Base-by-base conservation (phyloP, 2,329 filamentous ascomycete genomes). In the Lasiodiplodia theobromae region DNA sequence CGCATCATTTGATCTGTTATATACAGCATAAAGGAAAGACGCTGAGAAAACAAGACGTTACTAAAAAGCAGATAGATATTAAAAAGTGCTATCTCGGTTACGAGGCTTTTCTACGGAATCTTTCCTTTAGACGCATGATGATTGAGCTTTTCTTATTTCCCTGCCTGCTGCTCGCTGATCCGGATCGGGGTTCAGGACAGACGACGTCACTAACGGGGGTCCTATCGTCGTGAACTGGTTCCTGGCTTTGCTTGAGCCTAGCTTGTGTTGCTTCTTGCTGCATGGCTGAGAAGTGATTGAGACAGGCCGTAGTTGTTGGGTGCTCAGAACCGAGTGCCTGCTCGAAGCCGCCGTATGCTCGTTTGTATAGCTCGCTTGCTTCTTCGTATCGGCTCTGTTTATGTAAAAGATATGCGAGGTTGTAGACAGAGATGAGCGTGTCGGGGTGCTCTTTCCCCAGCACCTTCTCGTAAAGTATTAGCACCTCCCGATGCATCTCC, bases 261-360 rank as follows among this genome's bases (percentile, higher is more conserved):
- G 52, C 40, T 51, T 65, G 62, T 51, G 8, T 37, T 49, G 28
- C 62, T 52, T 49, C 47, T 65, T 52, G 62, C 47, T 65, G 44
- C 44, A 65, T 65, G 21, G 21, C 44, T 49, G 23, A 51, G 49
- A 51, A 65, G 62, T 52, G 2, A 37, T 65, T 53, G 10, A 52
- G 21, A 52, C 40, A 65, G n/a, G 28, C 38, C 23, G 31, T 37
- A 23, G 38, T 52, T 52, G 23, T 37, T 53, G 62, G 47, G 44
- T 65, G 40, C 23, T 65, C 44, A 65, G 62, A 5, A 23, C 62
- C 62, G 25, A 65, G 47, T n/a, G 21, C n/a, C 23, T 52, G 62
- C 23, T 65, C 16, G 23, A 49, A 52, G 47, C 62, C 47, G 11
- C n/a, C 18, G 47, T 12, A 65, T 51, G 62, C 44, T 65, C 62